Percentiles rank a stretch among this genome's conserved stretches.
Evolutionary conservation across 257 asterid genomes (phyloP).

Genomic region (Vinca minor): DNA sequence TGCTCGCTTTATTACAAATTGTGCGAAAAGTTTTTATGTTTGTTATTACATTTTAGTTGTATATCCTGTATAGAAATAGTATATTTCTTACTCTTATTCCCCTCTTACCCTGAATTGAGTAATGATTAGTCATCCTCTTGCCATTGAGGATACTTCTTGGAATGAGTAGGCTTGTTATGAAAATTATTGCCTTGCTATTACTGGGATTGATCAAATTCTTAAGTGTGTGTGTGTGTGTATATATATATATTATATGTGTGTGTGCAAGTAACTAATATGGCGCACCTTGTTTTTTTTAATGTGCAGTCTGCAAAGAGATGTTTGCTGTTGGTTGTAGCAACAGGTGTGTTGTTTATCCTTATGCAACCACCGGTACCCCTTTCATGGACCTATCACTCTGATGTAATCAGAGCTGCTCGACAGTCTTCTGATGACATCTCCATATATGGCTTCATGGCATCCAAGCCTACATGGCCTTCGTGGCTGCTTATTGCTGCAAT

Average conservation of each 20-base stretch:
- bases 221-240: no score
- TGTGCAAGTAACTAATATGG: conserved; percentile 1
- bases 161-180: neutral
- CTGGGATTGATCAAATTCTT: neutral
- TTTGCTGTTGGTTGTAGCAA: conserved; percentile 75
- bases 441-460: conserved; percentile 83
- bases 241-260: neutral
- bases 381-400: conserved; percentile 77
- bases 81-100: no score
- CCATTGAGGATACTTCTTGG: neutral
- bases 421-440: conserved; percentile 89
- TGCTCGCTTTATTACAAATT: no score
- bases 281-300: neutral
- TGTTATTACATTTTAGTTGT: no score
- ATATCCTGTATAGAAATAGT: no score
- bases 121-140: neutral
- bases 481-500: conserved; percentile 89
- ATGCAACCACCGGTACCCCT: conserved; percentile 95
- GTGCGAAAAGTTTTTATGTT: no score
- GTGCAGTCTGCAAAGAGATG: conserved; percentile 88
- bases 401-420: conserved; percentile 68
- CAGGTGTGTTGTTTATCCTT: conserved; percentile 67
- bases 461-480: conserved; percentile 92
- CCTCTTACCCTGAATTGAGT: no score
- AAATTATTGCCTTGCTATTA: neutral